Percentiles rank a stretch among this genome's conserved stretches.
These are phyloP conservation scores for Serpula lacrymans DNA, from an alignment of 768 basidiomycete species.

Conservation along the genomic window DNA sequence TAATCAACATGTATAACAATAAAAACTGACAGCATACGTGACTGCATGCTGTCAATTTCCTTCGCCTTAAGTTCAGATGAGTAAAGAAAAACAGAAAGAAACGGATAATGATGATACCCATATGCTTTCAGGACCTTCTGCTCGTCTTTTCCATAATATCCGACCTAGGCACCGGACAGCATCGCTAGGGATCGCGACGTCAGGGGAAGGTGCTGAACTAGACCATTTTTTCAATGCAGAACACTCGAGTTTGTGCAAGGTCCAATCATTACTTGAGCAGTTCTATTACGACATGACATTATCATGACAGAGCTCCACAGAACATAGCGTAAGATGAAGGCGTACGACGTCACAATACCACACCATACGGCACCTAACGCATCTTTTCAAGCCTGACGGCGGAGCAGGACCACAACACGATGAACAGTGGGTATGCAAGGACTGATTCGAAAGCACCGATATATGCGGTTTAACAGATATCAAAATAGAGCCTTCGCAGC, in stretches of 20 bases:
- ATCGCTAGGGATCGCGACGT: conserved; percentile 61
- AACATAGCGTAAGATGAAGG: conserved; percentile 7
- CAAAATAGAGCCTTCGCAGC: conserved; percentile 51
- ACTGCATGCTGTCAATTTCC: conserved; percentile 70
- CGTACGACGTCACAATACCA: conserved; percentile 77
- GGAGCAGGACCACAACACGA: conserved; percentile 50
- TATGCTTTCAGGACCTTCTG: conserved; percentile 45
- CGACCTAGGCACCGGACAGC: conserved; percentile 78
- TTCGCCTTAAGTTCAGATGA: conserved; percentile 39
- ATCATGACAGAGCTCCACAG: background rate
- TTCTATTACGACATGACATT: conserved; percentile 32
- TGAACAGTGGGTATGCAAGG: conserved; percentile 66
- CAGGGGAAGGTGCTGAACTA: conserved; percentile 43
- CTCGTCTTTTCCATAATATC: conserved; percentile 63
- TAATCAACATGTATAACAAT: background rate
- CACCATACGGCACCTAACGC: conserved; percentile 65
- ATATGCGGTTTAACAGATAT: conserved; percentile 58
- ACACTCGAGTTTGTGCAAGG: conserved; percentile 77
- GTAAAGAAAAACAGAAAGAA: conserved; percentile 1
- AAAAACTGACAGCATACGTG: conserved; percentile 48
- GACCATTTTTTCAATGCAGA: conserved; percentile 59
- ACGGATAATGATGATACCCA: conserved; percentile 47
- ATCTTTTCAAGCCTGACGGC: conserved; percentile 52
- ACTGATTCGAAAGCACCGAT: conserved; percentile 58
- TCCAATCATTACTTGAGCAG: conserved; percentile 77